Evolutionary conservation across 495 filamentous ascomycete species (phyloP).

Genomic region (Amniculicola lignicola): DNA sequence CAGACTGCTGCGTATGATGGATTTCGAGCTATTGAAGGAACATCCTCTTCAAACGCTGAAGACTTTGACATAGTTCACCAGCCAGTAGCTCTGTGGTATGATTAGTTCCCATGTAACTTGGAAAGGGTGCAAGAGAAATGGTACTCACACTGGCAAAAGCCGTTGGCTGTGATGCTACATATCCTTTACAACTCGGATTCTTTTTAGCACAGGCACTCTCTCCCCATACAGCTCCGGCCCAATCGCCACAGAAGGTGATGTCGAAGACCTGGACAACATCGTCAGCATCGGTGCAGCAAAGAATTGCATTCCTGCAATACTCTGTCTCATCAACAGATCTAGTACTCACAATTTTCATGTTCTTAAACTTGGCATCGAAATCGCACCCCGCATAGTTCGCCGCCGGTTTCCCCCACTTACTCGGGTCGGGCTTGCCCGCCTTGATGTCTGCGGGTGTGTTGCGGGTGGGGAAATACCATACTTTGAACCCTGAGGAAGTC

Average conservation of each 20-base stretch:
- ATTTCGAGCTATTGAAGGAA: too few relatives aligned
- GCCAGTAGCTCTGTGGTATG: constrained; percentile 35
- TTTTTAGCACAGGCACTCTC: constrained; percentile 19
- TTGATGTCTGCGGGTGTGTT: constrained; percentile 30
- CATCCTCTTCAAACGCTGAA: constrained; percentile 36
- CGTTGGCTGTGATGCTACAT: constrained; percentile 35
- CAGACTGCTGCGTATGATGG: too few relatives aligned
- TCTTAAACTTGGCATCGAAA: constrained; percentile 32
- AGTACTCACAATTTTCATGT: constrained; percentile 39
- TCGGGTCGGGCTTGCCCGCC: constrained; percentile 33
- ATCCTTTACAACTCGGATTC: constrained; percentile 37
- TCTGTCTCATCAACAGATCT: constrained; percentile 45
- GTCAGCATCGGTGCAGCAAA: too few relatives aligned
- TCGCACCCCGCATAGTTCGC: constrained; percentile 38
- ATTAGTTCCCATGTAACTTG: neutral
- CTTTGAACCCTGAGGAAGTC: constrained; percentile 33
- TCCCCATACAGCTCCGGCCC: constrained; percentile 37
- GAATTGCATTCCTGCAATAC: too few relatives aligned
- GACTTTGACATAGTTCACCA: constrained; percentile 40
- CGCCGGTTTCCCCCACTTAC: constrained; percentile 30
- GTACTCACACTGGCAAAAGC: constrained; percentile 34
- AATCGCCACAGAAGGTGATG: constrained; percentile 39
- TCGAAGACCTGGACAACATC: constrained; percentile 55
- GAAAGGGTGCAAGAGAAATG: neutral
- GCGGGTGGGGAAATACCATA: constrained; percentile 36